Evolutionary conservation across 1,284 basidiomycete species (phyloP).

Genomic region (Cryptococcus sp.): DNA sequence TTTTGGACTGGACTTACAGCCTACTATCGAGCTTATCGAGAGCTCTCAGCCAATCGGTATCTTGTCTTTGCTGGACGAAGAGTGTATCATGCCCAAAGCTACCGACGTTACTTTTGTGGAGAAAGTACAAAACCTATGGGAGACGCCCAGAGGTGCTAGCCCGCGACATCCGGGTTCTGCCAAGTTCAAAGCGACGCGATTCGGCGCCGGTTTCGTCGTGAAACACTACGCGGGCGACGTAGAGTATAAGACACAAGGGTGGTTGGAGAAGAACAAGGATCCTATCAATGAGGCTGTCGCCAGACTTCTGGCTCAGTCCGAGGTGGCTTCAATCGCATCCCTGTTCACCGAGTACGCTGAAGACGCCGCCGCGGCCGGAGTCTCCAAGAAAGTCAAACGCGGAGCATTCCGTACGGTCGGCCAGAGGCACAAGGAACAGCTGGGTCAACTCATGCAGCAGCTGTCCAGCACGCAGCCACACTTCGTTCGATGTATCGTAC

Average conservation of each 20-base stretch:
- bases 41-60: slow-evolving; percentile 73
- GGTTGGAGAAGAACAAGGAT: slow-evolving; percentile 99
- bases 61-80: slow-evolving; percentile 91
- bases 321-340: slow-evolving; percentile 75
- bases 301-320: slow-evolving; percentile 79
- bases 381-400: slow-evolving; percentile 77
- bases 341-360: slow-evolving; percentile 84
- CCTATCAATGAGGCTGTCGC: slow-evolving; percentile 96
- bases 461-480: slow-evolving; percentile 94
- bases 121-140: slow-evolving; percentile 63
- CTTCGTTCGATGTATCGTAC: slow-evolving; percentile 98
- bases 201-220: slow-evolving; percentile 92
- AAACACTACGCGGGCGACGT: slow-evolving; percentile 97
- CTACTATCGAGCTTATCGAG: slow-evolving; percentile 98
- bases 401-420: slow-evolving; percentile 96
- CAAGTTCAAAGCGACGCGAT: slow-evolving; percentile 85
- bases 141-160: slow-evolving; percentile 34
- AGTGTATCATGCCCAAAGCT: slow-evolving; percentile 99
- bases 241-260: slow-evolving; percentile 93
- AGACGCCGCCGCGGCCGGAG: slow-evolving; percentile 53
- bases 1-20: slow-evolving; percentile 96
- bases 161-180: slow-evolving; percentile 65
- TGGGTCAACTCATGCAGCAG: slow-evolving; percentile 87
- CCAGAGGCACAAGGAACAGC: slow-evolving; percentile 95
- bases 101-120: slow-evolving; percentile 93